Evolutionary conservation across 228 moss, liverwort and hornwort genomes (phyloP).

Genomic region (Sphagnum fallax): DNA sequence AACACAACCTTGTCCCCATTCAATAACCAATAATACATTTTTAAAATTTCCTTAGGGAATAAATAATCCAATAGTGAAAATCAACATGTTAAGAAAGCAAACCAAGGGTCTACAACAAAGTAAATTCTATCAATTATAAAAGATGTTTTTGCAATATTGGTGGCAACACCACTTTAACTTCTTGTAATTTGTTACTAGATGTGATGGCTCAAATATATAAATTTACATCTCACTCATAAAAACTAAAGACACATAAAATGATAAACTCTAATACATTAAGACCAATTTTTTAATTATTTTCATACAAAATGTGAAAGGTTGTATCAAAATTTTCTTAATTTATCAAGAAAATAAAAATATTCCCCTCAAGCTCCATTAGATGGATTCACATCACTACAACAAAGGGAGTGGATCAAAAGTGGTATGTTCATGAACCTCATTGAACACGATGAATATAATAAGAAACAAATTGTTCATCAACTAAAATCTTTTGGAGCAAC

Average conservation of each 20-base stretch:
- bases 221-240: conserved; percentile 98
- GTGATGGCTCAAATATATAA: conserved; percentile 90
- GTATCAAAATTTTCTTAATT: conserved; percentile 96
- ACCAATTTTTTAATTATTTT: conserved; percentile 84
- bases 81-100: too few species aligned
- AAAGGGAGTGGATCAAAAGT: conserved; percentile 83
- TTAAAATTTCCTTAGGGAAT: too few species aligned
- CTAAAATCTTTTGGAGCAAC: conserved; percentile 73
- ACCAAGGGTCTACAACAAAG: conserved; percentile 8
- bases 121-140: conserved; percentile 93
- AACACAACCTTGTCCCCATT: too few species aligned
- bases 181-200: conserved; percentile 58
- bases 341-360: conserved; percentile 81
- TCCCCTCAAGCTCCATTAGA: conserved; percentile 88
- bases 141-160: conserved; percentile 95
- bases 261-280: conserved; percentile 87
- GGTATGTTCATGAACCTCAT: conserved; percentile 95
- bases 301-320: conserved; percentile 83
- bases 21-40: too few species aligned
- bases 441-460: conserved; percentile 88
- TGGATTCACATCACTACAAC: conserved; percentile 97
- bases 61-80: too few species aligned
- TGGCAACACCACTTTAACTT: conserved; percentile 72
- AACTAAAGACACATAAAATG: conserved; percentile 85
- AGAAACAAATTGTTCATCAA: conserved; percentile 72